These are phyloP conservation scores for Coemansia sp. DNA, from an alignment of 192 early-diverging fungal species.

Conservation along the genomic window DNA sequence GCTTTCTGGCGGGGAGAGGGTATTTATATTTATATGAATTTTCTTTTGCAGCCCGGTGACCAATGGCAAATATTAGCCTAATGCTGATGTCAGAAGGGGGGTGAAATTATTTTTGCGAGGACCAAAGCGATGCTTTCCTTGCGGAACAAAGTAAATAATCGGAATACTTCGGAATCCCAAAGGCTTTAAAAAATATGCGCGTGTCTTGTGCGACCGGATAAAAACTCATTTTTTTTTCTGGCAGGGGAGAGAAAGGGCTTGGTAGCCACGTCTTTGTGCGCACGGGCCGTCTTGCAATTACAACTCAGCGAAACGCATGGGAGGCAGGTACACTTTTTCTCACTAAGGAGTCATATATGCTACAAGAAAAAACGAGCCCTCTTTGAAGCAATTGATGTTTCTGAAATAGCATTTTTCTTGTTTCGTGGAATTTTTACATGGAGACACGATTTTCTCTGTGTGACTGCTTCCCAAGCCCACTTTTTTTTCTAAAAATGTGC, in stretches of 20 bases:
- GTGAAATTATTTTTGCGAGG: background rate
- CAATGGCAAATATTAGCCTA: background rate
- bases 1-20: background rate
- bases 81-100: background rate
- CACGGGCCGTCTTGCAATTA: conserved; percentile 7
- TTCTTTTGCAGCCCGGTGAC: background rate
- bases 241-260: background rate
- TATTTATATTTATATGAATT: background rate
- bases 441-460: background rate
- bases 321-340: background rate
- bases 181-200: background rate
- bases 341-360: conserved; percentile 9
- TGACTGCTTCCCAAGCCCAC: conserved; percentile 3
- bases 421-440: conserved; percentile 9
- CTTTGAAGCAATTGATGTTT: too few species aligned
- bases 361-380: too few species aligned
- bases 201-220: background rate
- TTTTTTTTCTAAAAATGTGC: background rate
- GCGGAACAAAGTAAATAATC: too few species aligned
- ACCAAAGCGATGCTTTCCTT: too few species aligned
- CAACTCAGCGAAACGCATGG: conserved; percentile 7
- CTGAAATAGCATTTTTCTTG: background rate
- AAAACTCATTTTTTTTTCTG: conserved; percentile 6
- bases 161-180: too few species aligned
- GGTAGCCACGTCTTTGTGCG: background rate